Evolutionary conservation across 345 rosid genomes (phyloP).

Genomic region (Eucalyptus shirleyi): DNA sequence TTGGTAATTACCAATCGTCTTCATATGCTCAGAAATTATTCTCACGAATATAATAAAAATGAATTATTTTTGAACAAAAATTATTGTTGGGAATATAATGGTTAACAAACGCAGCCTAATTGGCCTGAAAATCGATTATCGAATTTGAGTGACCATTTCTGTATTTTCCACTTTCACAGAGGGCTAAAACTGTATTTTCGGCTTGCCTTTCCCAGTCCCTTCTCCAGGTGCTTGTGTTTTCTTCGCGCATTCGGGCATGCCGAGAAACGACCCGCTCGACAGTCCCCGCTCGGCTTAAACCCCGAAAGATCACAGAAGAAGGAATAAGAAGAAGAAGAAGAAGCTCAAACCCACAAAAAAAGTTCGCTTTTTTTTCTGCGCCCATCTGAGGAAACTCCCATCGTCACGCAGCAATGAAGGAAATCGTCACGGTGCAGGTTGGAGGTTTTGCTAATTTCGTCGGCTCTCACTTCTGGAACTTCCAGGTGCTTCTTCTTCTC

Average conservation of each 20-base stretch:
- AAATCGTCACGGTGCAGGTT: slow-evolving; percentile 71
- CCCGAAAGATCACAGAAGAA: background rate
- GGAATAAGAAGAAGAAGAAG: background rate
- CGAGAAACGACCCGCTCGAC: background rate
- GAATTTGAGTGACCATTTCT: background rate
- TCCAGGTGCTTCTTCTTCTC: slow-evolving; percentile 40
- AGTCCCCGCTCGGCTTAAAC: background rate
- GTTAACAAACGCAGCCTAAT: no score
- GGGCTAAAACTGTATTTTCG: background rate
- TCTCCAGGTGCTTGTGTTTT: rapidly evolving
- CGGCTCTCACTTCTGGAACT: slow-evolving; percentile 99
- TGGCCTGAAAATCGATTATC: no score
- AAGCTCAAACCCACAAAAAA: background rate
- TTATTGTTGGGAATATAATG: no score
- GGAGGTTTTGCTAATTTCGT: slow-evolving; percentile 82
- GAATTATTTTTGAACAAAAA: no score
- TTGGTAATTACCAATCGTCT: no score
- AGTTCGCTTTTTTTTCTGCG: background rate
- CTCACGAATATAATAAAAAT: rapidly evolving
- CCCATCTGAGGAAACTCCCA: background rate
- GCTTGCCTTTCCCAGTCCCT: background rate
- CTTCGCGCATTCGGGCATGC: background rate
- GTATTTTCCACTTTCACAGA: background rate
- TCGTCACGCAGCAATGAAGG: slow-evolving; percentile 36
- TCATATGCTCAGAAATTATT: no score